Evolutionary conservation across 2,329 filamentous ascomycete species (phyloP), one percentile per base, ranked within the genome.

Genomic region (Xylaria sp.): DNA sequence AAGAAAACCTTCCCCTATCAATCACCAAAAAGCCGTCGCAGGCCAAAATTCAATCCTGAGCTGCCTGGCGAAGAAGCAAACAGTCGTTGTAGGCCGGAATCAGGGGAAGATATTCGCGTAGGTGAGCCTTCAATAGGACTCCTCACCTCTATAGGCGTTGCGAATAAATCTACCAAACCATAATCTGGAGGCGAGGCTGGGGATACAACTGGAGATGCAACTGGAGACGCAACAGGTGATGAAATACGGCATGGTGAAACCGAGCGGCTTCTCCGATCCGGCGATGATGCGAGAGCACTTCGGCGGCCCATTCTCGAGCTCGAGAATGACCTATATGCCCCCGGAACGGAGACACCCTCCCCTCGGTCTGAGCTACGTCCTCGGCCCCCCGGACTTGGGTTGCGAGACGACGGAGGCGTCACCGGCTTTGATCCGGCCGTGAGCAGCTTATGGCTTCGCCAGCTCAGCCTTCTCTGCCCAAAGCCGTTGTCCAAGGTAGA

Each of bases 21-120:
- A 22, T 69, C 67, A 33, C 55, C 47, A 50, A 69, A 69, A 2
- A 69, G 38, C 25, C 67, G 56, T 33, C 53, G 53, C 42, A 69
- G 53, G 1, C 67, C 64, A 31, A 59, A 69, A 58, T 63, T 69
- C 44, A 61, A 69, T 51, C 36, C 57, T 25, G 67, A 59, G 39
- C 60, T 61, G 29, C 39, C 25, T 2, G 56, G 49, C 53, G 60
- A 25, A 42, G 61, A 44, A 38, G 61, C 36, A n/a, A 64, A 69
- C 20, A 68, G 11, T n/a, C 56, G 33, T 20, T 55, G 60, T 17
- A 68, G 17, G 20, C 63, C 58, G 57, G 66, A 57, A 13, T 66
- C 67, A 1, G 57, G 50, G 39, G 63, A 55, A 2, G 59, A 22
- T 1, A 63, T 22, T 20, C 56, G 56, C 20, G 33, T 33, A 17